Evolutionary conservation across 139 green algal species (phyloP).

Genomic region (Chlamydomonas sphaeroides): DNA sequence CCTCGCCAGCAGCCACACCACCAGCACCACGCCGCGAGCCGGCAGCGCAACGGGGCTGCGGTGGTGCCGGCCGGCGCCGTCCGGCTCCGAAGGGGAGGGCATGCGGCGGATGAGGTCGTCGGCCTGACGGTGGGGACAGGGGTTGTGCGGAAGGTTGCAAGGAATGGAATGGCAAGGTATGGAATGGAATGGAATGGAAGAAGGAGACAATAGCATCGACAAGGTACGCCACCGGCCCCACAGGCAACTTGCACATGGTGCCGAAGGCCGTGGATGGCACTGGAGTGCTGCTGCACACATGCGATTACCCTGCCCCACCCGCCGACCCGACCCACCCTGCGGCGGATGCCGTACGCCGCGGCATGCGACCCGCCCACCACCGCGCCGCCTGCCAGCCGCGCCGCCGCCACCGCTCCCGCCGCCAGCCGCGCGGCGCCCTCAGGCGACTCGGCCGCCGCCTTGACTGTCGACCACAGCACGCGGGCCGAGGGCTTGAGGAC

Average conservation of each 20-base stretch:
- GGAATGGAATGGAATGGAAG: no score
- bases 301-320: background rate
- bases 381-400: background rate
- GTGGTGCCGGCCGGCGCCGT: no score
- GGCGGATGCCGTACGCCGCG: conserved; percentile 22
- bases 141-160: background rate
- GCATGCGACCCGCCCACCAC: conserved; percentile 12
- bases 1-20: background rate
- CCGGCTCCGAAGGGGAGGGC: background rate
- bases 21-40: background rate
- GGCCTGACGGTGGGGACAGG: background rate
- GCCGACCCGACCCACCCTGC: background rate
- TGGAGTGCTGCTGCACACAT: no score
- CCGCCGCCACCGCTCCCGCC: background rate
- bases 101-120: background rate
- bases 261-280: no score
- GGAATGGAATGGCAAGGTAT: background rate
- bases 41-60: background rate
- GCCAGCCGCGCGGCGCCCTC: background rate
- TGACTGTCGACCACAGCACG: no score
- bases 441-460: background rate
- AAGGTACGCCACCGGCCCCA: no score
- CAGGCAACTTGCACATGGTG: no score
- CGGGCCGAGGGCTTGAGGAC: no score
- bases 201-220: no score